phyloP scores from a whole-genome alignment of 169 alveolate genomes.

The Plasmodium gonderi region DNA sequence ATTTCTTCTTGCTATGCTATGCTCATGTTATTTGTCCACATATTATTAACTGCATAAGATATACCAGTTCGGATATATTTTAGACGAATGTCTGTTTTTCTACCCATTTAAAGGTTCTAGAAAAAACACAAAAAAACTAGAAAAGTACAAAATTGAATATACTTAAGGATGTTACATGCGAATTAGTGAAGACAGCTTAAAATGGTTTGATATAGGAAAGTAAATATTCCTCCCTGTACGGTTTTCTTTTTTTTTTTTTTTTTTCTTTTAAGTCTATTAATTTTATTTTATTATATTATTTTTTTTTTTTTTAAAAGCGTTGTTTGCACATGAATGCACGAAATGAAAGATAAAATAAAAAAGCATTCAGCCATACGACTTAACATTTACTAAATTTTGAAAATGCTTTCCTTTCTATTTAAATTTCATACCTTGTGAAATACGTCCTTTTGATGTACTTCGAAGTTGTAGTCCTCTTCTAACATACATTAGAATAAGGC shows the following conservation, averaged over 20 bases:
- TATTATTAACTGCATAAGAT: background rate
- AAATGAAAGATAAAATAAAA: background rate
- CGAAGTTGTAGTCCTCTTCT: background rate
- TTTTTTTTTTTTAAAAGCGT: background rate
- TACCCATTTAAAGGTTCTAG: background rate
- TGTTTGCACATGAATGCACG: slow-evolving; percentile 42
- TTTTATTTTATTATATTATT: no score
- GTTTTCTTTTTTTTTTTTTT: background rate
- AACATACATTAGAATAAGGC: background rate
- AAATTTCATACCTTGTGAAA: background rate
- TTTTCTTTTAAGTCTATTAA: no score
- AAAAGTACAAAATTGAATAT: background rate
- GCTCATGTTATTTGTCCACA: background rate
- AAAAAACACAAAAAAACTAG: background rate
- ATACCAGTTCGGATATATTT: background rate
- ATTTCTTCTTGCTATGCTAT: no score
- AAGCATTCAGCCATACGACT: background rate
- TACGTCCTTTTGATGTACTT: background rate
- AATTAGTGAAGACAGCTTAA: background rate
- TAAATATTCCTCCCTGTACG: background rate
- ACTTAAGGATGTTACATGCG: background rate
- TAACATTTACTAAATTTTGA: background rate
- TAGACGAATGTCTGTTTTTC: background rate
- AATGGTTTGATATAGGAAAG: background rate
- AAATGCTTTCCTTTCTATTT: background rate